Evolutionary conservation across 2,329 filamentous ascomycete genomes (phyloP).

Genomic region (Macrophomina tecta): DNA sequence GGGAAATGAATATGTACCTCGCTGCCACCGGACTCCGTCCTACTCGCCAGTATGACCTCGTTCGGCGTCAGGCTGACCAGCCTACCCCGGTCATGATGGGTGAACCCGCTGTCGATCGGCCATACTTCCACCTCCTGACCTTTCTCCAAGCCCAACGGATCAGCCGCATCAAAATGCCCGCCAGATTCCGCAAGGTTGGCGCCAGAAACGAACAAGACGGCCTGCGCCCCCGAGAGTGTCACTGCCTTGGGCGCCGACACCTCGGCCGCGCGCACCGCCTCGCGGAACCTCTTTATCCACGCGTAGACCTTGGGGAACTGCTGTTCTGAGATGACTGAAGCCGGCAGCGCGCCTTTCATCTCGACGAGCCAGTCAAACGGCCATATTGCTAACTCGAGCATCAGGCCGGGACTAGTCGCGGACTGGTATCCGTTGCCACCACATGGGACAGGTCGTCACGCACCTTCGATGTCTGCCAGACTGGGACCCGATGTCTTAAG

Average conservation of each 20-base stretch:
- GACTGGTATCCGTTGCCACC: conserved; percentile 19
- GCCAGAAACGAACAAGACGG: conserved; percentile 54
- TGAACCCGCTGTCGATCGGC: conserved; percentile 41
- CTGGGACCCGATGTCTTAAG: conserved; percentile 59
- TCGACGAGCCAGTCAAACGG: conserved; percentile 68
- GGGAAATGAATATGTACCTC: conserved; percentile 37
- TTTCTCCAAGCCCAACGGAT: conserved; percentile 60
- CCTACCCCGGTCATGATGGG: conserved; percentile 37
- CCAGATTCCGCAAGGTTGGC: conserved; percentile 56
- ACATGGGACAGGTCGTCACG: conserved; percentile 20
- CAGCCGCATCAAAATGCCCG: conserved; percentile 53
- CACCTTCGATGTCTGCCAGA: conserved; percentile 71
- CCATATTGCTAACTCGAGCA: conserved; percentile 59
- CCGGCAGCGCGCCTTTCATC: conserved; percentile 62
- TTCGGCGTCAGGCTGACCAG: conserved; percentile 38
- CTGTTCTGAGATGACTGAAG: conserved; percentile 57
- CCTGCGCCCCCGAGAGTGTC: conserved; percentile 61
- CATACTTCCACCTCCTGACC: conserved; percentile 59
- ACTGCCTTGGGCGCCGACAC: conserved; percentile 47
- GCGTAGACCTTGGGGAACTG: conserved; percentile 66
- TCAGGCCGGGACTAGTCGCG: conserved; percentile 11
- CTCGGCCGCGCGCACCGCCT: conserved; percentile 53
- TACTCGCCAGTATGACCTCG: conserved; percentile 37
- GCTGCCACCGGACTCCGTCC: conserved; percentile 24
- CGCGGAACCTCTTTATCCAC: conserved; percentile 69